These are phyloP conservation scores for Boletus bicolor DNA, from an alignment of 768 basidiomycete species.

Conservation along the genomic window DNA sequence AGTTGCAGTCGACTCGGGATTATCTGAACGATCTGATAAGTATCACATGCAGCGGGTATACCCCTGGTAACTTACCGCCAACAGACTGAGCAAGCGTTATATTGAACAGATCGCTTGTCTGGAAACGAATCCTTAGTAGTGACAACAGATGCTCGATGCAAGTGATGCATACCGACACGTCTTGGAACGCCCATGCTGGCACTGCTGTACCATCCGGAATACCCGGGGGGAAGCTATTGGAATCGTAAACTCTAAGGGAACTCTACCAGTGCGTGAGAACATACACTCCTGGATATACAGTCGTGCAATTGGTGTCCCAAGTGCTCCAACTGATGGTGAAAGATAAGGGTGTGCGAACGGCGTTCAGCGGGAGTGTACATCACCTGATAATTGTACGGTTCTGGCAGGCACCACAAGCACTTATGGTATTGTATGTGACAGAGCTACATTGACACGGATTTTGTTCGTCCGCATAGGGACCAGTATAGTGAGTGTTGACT, in stretches of 20 bases:
- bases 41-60: not conserved
- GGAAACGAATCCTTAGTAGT: conserved; percentile 2
- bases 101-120: conserved; percentile 41
- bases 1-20: conserved; percentile 44
- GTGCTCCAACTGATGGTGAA: conserved; percentile 43
- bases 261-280: not conserved
- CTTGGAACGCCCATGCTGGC: conserved; percentile 62
- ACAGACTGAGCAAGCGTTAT: conserved; percentile 34
- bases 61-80: conserved; percentile 20
- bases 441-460: conserved; percentile 52
- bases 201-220: conserved; percentile 49
- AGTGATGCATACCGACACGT: conserved; percentile 42
- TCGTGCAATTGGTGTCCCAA: conserved; percentile 49
- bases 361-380: not conserved
- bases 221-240: conserved; percentile 42
- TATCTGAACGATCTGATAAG: conserved; percentile 26
- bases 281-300: conserved; percentile 30
- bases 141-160: not conserved
- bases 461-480: conserved; percentile 31
- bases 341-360: not conserved
- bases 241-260: not conserved
- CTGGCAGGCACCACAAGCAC: conserved; percentile 59
- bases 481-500: conserved; percentile 22
- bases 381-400: conserved; percentile 38
- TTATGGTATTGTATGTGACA: conserved; percentile 52